Base-by-base conservation (phyloP, 1,139 yeast genomes). In the Geotrichum bryndzae region DNA sequence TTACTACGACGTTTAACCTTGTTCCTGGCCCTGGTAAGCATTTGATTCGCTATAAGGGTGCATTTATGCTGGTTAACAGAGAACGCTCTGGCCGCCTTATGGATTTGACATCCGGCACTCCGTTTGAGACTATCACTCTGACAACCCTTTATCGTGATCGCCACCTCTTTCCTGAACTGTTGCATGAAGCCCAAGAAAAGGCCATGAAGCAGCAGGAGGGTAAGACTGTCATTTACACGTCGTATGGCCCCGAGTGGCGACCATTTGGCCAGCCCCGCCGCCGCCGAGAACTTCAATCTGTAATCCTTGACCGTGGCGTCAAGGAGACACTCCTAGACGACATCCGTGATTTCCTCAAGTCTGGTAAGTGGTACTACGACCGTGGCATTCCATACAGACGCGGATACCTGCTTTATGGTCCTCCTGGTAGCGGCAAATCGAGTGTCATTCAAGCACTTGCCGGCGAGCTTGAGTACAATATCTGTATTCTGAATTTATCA, bases 21-120 rank as follows among this genome's bases (percentile, higher is more conserved):
- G 97, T 94, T n/a, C 99, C 99, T 0, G 99, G 99, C 15, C 97
- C 98, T 0, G 99, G 99, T 1, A 89, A 88, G 70, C 99, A 94
- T 74, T 80, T 94, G 75, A 84, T 94, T 64, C 80, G 84, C 65
- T 94, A 94, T 74, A 83, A 87, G 67, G 95, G 95, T 1, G 96
- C 97, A 0, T 91, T 84, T 75, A 89, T 94, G 84, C 79, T 88
- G 66, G 92, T 94, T 15, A 88, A 87, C 67, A 82, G 99, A 66
- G 98, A 94, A 73, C 80, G 99, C 68, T 88, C 96, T 1, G 96
- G 96, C 15, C 84, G 92, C 66, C 80, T 94, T 71, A 83, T 94
- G 73, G 97, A 95, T 70, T 83, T 90, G 84, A 87, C 94, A 13
- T 86, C 85, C 65, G 99, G 99, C 0, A 83, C 96, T 0, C 99